A percentile compares a stretch with the other conserved stretches of the same genome.
phyloP scores from a whole-genome alignment of 129 eudicot genomes.

The carrot (Daucus carota) region DH1_v3.0 NC_030388.2:24618001-24618500 shows the following conservation, averaged over 20 bases:
- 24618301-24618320: slow-evolving; percentile 22
- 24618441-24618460: slow-evolving; percentile 43
- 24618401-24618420: slow-evolving; percentile 39
- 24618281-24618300: slow-evolving; percentile 40
- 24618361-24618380: background rate
- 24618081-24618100: no score
- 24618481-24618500: slow-evolving; percentile 40
- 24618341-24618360: background rate
- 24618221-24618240: slow-evolving; percentile 23
- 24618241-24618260: slow-evolving; percentile 19
- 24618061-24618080: no score
- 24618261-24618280: slow-evolving; percentile 13
- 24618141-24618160: background rate
- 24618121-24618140: no score
- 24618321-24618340: background rate
- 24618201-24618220: slow-evolving; percentile 29
- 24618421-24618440: slow-evolving; percentile 39
- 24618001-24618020: slow-evolving; percentile 38
- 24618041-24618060: background rate
- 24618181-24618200: slow-evolving; percentile 38
- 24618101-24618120: no score
- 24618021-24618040: slow-evolving; percentile 17
- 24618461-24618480: slow-evolving; percentile 40
- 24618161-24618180: background rate
- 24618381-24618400: slow-evolving; percentile 39